Evolutionary conservation across 2,329 filamentous ascomycete species (phyloP).

Genomic region (Metarhizium guizhouense): DNA sequence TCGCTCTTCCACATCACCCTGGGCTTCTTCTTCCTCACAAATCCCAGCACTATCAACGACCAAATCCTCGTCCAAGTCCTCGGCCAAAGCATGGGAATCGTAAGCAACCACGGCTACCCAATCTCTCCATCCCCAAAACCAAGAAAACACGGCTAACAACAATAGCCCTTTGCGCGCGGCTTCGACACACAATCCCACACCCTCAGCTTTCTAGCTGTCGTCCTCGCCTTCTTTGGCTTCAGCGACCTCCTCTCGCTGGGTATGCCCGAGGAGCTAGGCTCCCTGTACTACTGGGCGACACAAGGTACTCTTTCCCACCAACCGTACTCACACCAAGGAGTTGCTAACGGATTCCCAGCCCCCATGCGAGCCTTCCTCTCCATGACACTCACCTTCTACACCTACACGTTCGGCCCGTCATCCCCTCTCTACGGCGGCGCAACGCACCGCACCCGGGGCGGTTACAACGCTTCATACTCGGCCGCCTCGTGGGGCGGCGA

Average conservation of each 20-base stretch:
- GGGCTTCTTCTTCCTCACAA: conserved; percentile 74
- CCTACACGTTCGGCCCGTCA: conserved; percentile 49
- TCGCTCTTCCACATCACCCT: conserved; percentile 79
- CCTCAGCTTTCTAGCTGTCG: conserved; percentile 62
- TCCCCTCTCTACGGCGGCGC: conserved; percentile 36
- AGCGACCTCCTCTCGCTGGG: conserved; percentile 58
- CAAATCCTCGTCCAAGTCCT: conserved; percentile 74
- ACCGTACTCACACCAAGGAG: conserved; percentile 8
- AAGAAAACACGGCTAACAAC: not conserved
- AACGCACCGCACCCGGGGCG: conserved; percentile 13
- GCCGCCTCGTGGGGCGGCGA: conserved; percentile 45
- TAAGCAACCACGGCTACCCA: conserved; percentile 29
- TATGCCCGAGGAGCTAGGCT: conserved; percentile 56
- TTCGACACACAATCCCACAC: conserved; percentile 63
- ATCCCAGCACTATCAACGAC: conserved; percentile 62
- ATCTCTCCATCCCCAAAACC: not conserved
- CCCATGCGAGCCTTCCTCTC: conserved; percentile 58
- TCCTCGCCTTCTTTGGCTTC: conserved; percentile 53
- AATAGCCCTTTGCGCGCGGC: conserved; percentile 53
- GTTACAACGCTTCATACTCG: conserved; percentile 23
- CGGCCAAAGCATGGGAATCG: conserved; percentile 76
- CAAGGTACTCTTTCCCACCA: conserved; percentile 48
- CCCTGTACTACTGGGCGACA: conserved; percentile 55
- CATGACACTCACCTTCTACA: conserved; percentile 53
- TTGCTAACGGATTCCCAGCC: conserved; percentile 24